These are phyloP conservation scores for Paecilomyces variotii DNA, from an alignment of 2,329 filamentous ascomycete species.

Conservation along the genomic window DNA sequence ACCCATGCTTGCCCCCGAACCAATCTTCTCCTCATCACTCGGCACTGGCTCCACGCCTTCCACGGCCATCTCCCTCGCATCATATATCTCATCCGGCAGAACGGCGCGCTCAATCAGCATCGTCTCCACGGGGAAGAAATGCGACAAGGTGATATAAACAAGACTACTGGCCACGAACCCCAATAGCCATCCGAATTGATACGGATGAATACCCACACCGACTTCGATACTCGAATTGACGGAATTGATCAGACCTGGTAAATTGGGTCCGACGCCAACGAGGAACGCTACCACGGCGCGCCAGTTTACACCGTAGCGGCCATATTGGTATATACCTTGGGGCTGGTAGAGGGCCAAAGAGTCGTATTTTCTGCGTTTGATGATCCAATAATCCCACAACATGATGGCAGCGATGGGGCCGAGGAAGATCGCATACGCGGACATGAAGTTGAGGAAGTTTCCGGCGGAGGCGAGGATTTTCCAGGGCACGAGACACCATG, in stretches of 20 bases:
- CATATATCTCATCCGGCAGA: conserved; percentile 31
- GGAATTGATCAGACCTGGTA: conserved; percentile 47
- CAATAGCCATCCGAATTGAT: conserved; percentile 59
- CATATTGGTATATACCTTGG: conserved; percentile 44
- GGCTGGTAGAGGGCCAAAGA: conserved; percentile 46
- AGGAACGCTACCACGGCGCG: conserved; percentile 51
- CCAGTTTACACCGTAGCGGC: conserved; percentile 45
- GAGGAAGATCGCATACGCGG: conserved; percentile 57
- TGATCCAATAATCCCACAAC: conserved; percentile 52
- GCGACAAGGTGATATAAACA: conserved; percentile 47
- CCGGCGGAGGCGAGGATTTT: conserved; percentile 54
- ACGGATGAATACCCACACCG: conserved; percentile 48
- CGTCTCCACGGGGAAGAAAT: conserved; percentile 42
- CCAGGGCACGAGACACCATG: conserved; percentile 57
- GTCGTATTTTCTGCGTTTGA: conserved; percentile 44
- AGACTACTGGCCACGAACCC: conserved; percentile 51
- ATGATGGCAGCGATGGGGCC: conserved; percentile 57
- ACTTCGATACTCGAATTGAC: conserved; percentile 31
- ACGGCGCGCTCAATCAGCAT: conserved; percentile 38
- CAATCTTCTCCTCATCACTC: not conserved
- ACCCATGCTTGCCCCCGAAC: not conserved
- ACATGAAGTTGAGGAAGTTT: conserved; percentile 58
- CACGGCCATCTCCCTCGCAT: conserved; percentile 10
- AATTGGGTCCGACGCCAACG: conserved; percentile 47
- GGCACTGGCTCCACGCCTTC: conserved; percentile 11